phyloP scores from a whole-genome alignment of 495 filamentous ascomycete species.

The Trichoderma orchidacearum region DNA sequence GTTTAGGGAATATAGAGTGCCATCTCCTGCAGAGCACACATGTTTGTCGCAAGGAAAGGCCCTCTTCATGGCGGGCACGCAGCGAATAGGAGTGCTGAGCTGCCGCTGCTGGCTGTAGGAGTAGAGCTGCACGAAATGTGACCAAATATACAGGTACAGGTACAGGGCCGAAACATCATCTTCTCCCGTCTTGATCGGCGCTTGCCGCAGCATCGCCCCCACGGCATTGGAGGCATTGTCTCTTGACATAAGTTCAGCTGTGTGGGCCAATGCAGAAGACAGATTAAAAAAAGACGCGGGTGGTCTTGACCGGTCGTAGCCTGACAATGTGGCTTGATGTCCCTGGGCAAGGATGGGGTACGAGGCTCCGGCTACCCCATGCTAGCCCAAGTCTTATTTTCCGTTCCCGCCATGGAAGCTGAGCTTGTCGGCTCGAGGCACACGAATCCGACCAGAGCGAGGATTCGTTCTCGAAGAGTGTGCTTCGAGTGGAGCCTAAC shows the following conservation, averaged over 20 bases:
- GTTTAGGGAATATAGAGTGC: too few species aligned
- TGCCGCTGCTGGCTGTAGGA: too few species aligned
- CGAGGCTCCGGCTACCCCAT: background rate
- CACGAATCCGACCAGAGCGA: too few species aligned
- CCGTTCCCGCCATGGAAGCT: background rate
- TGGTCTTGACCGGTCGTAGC: background rate
- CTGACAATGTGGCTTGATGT: background rate
- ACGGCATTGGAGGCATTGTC: background rate
- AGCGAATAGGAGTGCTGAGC: too few species aligned
- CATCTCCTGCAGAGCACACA: too few species aligned
- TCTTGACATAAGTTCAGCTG: background rate
- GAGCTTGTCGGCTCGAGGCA: too few species aligned
- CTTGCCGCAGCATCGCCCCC: background rate
- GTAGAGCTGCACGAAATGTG: too few species aligned
- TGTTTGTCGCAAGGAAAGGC: too few species aligned
- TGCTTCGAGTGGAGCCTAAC: too few species aligned
- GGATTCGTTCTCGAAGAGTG: too few species aligned
- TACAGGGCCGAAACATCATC: background rate
- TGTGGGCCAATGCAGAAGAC: background rate
- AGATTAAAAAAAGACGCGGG: background rate
- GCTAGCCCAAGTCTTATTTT: background rate
- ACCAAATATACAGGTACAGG: too few species aligned
- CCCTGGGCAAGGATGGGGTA: background rate
- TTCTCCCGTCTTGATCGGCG: background rate
- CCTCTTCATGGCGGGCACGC: too few species aligned